Percentiles rank a stretch among this genome's conserved stretches.
Evolutionary conservation across 129 eudicot genomes (phyloP).

Genomic region (Pulicaria dysenterica): DNA sequence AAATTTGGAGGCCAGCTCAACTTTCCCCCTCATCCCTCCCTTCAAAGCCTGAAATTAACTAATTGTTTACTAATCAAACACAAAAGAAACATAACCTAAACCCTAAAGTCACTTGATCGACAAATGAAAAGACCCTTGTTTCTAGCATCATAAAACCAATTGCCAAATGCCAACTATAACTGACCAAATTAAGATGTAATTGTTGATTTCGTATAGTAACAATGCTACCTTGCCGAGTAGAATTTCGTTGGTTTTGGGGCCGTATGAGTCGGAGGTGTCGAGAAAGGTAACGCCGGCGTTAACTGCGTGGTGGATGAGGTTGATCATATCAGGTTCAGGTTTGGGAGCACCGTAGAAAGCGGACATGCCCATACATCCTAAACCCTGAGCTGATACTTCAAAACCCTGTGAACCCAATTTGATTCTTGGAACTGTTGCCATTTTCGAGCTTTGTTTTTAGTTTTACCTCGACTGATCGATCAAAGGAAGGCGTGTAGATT

Average conservation of each 20-base stretch:
- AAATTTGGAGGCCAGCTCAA: slow-evolving; percentile 52
- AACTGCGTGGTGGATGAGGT: slow-evolving; percentile 52
- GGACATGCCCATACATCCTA: slow-evolving; percentile 55
- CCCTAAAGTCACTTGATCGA: background rate
- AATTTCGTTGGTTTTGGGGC: slow-evolving; percentile 55
- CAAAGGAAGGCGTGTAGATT: background rate
- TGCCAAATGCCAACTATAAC: background rate
- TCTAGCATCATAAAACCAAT: background rate
- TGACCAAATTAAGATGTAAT: background rate
- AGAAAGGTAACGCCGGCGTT: slow-evolving; percentile 50
- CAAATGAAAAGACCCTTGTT: too few relatives aligned
- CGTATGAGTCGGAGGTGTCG: slow-evolving; percentile 58
- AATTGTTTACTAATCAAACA: background rate
- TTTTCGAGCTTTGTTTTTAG: background rate
- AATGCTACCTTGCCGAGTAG: slow-evolving; percentile 47
- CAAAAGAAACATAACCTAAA: background rate
- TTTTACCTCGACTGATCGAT: background rate
- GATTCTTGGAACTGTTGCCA: slow-evolving; percentile 27
- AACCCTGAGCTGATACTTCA: slow-evolving; percentile 49
- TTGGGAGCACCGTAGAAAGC: slow-evolving; percentile 45
- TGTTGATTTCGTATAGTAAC: background rate
- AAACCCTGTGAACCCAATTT: slow-evolving; percentile 57
- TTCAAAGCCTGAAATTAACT: slow-evolving; percentile 40
- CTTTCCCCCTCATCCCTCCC: slow-evolving; percentile 46
- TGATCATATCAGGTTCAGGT: slow-evolving; percentile 47